Percentiles rank a stretch among this genome's conserved stretches.
These are phyloP conservation scores for Cladophialophora chaetospira DNA, from an alignment of 2,329 filamentous ascomycete species.

Conservation along the genomic window DNA sequence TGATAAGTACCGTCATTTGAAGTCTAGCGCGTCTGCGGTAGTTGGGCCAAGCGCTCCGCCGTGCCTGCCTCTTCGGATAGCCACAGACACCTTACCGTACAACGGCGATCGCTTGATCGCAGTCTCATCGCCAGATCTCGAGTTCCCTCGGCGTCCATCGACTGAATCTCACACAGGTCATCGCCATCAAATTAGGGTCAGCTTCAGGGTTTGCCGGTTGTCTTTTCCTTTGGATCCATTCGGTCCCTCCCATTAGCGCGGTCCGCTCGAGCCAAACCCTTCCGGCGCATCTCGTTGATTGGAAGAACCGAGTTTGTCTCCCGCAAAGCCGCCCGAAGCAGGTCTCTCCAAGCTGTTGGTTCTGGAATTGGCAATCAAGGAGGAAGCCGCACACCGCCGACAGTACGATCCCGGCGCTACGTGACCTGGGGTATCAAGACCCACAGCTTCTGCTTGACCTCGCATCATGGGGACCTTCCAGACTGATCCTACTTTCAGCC, in stretches of 20 bases:
- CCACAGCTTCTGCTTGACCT: constrained; percentile 5
- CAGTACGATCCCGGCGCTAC: neutral
- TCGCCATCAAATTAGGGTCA: constrained; percentile 3
- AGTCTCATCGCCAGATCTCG: constrained; percentile 8
- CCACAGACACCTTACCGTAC: neutral
- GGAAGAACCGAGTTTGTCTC: constrained; percentile 4
- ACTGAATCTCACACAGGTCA: constrained; percentile 4
- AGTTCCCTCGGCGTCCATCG: constrained; percentile 8
- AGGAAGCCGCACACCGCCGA: neutral
- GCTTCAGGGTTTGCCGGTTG: neutral
- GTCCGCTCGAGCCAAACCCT: constrained; percentile 2
- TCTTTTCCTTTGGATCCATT: constrained; percentile 1
- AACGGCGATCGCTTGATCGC: constrained; percentile 3
- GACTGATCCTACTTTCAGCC: constrained; percentile 19
- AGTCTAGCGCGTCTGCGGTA: neutral
- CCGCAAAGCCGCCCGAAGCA: neutral
- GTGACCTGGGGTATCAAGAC: constrained; percentile 4
- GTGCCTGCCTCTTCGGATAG: neutral
- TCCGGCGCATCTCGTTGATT: constrained; percentile 12
- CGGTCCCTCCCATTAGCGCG: neutral
- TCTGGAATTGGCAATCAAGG: neutral
- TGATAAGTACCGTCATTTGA: neutral
- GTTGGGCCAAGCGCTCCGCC: neutral
- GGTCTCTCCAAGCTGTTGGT: constrained; percentile 1
- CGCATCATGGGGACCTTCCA: constrained; percentile 24